phyloP scores from a whole-genome alignment of 768 basidiomycete species.

The Lentinula sp. region DNA sequence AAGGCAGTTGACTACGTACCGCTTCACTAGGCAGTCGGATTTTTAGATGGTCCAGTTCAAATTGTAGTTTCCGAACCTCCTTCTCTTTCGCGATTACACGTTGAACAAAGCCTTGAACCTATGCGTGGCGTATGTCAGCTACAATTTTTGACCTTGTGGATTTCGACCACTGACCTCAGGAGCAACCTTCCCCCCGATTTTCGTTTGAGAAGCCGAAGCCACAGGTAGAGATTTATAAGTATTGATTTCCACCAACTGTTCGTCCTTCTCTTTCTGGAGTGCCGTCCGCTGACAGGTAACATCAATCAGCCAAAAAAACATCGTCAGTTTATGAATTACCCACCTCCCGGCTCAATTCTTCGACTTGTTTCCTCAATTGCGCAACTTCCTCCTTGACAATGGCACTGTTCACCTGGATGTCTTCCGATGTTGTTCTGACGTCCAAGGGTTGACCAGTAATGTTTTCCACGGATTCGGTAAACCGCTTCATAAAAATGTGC shows the following conservation, averaged over 20 bases:
- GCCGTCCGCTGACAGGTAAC: conserved; percentile 34
- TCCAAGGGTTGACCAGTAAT: conserved; percentile 62
- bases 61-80: conserved; percentile 68
- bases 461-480: conserved; percentile 54
- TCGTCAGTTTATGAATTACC: not conserved
- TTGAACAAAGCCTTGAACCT: conserved; percentile 75
- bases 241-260: conserved; percentile 64
- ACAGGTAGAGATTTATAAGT: conserved; percentile 50
- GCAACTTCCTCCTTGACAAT: conserved; percentile 58
- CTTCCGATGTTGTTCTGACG: conserved; percentile 36
- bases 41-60: conserved; percentile 61
- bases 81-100: conserved; percentile 83
- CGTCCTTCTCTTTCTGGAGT: conserved; percentile 48
- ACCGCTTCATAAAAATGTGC: conserved; percentile 54
- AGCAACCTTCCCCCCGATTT: conserved; percentile 40
- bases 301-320: conserved; percentile 1
- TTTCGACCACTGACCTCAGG: conserved; percentile 44
- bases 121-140: not conserved
- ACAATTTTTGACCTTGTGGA: not conserved
- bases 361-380: conserved; percentile 49
- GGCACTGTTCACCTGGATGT: conserved; percentile 32
- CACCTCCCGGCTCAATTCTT: conserved; percentile 65
- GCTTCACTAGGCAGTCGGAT: conserved; percentile 54
- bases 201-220: conserved; percentile 29
- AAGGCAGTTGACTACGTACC: conserved; percentile 32